phyloP scores from a whole-genome alignment of 306 rosid species.

The Vigna angularis region DNA sequence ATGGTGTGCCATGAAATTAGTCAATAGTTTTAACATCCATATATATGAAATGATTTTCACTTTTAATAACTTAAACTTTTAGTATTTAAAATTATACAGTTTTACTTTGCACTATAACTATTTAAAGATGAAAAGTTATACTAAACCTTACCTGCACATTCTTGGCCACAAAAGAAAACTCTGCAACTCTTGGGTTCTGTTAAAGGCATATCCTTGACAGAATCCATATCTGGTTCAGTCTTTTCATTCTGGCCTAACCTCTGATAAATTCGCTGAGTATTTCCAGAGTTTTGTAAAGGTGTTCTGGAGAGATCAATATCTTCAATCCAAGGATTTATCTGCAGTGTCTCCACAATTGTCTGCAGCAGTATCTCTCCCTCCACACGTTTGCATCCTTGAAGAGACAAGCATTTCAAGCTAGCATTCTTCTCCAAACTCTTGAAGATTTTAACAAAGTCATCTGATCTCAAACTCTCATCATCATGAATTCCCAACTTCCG shows the following conservation, averaged over 20 bases:
- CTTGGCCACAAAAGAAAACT: constrained; percentile 95
- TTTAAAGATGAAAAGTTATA: not conserved
- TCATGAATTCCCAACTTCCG: constrained; percentile 74
- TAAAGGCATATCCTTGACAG: constrained; percentile 85
- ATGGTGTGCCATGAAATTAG: constrained; percentile 8
- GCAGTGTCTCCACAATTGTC: constrained; percentile 77
- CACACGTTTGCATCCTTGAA: constrained; percentile 85
- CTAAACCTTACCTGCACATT: constrained; percentile 70
- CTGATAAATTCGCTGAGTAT: constrained; percentile 65
- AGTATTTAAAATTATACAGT: not conserved
- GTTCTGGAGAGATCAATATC: constrained; percentile 87
- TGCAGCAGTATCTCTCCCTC: constrained; percentile 75
- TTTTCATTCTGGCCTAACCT: constrained; percentile 90
- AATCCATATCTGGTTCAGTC: constrained; percentile 82
- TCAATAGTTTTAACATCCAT: not conserved
- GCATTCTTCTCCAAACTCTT: constrained; percentile 89
- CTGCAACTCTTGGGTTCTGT: constrained; percentile 88
- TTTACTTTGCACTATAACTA: not conserved
- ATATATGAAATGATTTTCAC: not conserved
- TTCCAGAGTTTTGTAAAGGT: constrained; percentile 77
- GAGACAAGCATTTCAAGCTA: constrained; percentile 67
- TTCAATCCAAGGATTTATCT: constrained; percentile 96
- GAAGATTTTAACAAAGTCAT: constrained; percentile 76
- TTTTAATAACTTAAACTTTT: not conserved
- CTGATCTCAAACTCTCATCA: constrained; percentile 76